Evolutionary conservation across 257 asterid species (phyloP).

Genomic region (Nicotiana tabacum): DNA sequence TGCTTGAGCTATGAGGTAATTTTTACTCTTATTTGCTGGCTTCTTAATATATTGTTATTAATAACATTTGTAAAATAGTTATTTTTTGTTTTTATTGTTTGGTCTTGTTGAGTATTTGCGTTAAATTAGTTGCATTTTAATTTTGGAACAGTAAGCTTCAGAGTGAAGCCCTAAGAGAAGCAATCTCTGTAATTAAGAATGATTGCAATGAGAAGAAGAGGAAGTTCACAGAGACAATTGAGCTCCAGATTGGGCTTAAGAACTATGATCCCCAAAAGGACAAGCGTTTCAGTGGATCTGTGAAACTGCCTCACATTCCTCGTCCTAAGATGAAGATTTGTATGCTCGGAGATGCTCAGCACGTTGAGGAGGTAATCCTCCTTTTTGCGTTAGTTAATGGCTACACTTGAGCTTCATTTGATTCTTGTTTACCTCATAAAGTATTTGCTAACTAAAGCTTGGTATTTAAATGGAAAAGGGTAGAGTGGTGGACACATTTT

Average conservation of each 20-base stretch:
- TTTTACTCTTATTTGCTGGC: not conserved
- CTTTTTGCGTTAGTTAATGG: not conserved
- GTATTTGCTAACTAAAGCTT: too few relatives aligned
- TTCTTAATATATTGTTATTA: not conserved
- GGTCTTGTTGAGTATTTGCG: not conserved
- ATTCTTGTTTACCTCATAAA: not conserved
- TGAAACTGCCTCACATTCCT: constrained; percentile 3
- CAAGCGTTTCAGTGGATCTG: constrained; percentile 16
- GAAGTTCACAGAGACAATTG: not conserved
- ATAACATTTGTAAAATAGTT: not conserved
- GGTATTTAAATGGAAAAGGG: too few relatives aligned
- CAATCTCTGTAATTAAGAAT: constrained; percentile 9
- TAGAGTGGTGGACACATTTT: too few relatives aligned
- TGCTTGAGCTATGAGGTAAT: constrained; percentile 9
- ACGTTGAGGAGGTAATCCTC: not conserved
- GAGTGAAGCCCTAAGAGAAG: constrained; percentile 25
- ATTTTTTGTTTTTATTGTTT: not conserved
- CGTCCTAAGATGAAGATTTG: constrained; percentile 12
- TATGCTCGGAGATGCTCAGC: constrained; percentile 17
- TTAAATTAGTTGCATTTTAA: not conserved
- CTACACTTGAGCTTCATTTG: not conserved
- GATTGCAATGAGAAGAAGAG: constrained; percentile 18
- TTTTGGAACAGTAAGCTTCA: constrained; percentile 17
- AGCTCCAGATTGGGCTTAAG: constrained; percentile 16
- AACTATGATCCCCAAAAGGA: constrained; percentile 26